phyloP scores from a whole-genome alignment of 2,329 filamentous ascomycete species.

The Chrysoporthe austroafricana region DNA sequence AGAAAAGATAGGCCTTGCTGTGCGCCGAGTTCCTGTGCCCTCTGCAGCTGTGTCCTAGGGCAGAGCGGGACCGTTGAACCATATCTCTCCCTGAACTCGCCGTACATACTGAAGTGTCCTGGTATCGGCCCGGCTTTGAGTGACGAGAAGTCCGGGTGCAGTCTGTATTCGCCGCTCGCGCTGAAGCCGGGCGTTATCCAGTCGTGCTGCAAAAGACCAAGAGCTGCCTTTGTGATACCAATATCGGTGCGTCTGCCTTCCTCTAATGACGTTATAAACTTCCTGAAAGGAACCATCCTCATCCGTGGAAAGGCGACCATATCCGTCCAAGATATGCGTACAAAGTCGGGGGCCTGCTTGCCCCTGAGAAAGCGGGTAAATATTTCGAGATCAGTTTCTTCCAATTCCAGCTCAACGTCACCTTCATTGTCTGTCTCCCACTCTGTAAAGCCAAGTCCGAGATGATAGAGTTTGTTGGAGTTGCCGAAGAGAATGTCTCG shows the following conservation, averaged over 20 bases:
- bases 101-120: constrained; percentile 68
- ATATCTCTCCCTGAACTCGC: constrained; percentile 64
- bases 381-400: constrained; percentile 40
- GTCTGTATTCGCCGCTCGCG: constrained; percentile 66
- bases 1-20: constrained; percentile 60
- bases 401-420: constrained; percentile 23
- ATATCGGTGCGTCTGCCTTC: constrained; percentile 52
- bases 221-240: constrained; percentile 65
- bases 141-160: constrained; percentile 68
- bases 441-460: constrained; percentile 52
- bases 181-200: constrained; percentile 54
- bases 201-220: constrained; percentile 73
- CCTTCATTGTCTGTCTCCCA: constrained; percentile 34
- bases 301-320: constrained; percentile 71
- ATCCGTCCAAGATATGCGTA: constrained; percentile 79
- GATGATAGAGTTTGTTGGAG: constrained; percentile 73
- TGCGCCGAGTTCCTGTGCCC: constrained; percentile 55
- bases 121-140: constrained; percentile 62
- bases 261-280: constrained; percentile 53
- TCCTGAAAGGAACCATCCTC: constrained; percentile 68
- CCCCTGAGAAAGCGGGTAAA: constrained; percentile 48
- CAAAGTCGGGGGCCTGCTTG: constrained; percentile 61
- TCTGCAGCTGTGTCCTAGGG: constrained; percentile 66
- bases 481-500: constrained; percentile 76
- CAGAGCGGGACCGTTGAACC: constrained; percentile 59